These are phyloP conservation scores for Endogone sp. DNA, from an alignment of 192 early-diverging fungal genomes.

Conservation along the genomic window DNA sequence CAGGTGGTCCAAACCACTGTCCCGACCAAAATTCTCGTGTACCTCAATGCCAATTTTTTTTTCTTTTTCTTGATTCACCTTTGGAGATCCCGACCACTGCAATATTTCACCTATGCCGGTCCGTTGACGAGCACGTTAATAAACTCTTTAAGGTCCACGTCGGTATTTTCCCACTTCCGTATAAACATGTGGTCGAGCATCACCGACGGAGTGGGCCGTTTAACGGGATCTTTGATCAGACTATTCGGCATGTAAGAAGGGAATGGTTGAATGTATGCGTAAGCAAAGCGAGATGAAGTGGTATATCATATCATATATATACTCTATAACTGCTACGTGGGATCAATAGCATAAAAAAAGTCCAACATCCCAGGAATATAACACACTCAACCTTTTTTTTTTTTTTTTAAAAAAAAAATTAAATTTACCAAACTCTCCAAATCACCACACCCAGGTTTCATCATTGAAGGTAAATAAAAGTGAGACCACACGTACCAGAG, in stretches of 20 bases:
- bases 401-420: not conserved
- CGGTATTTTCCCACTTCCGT: slow-evolving; percentile 46
- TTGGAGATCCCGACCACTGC: slow-evolving; percentile 46
- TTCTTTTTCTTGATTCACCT: not conserved
- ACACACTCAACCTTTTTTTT: too few species aligned
- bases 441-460: too few species aligned
- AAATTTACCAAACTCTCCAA: not conserved
- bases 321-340: too few species aligned
- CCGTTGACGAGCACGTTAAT: not conserved
- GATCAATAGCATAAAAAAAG: too few species aligned
- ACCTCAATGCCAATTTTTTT: not conserved
- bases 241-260: slow-evolving; percentile 22
- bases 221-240: slow-evolving; percentile 68
- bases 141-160: slow-evolving; percentile 51
- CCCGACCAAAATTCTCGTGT: too few species aligned
- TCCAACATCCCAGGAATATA: too few species aligned
- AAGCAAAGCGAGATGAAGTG: slow-evolving; percentile 8
- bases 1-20: too few species aligned
- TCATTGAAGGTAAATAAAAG: too few species aligned
- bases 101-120: not conserved
- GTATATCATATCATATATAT: too few species aligned
- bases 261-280: not conserved
- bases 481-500: slow-evolving; percentile 55
- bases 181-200: slow-evolving; percentile 73
- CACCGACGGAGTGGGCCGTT: slow-evolving; percentile 62